Evolutionary conservation across 2,329 filamentous ascomycete species (phyloP), one percentile per base, ranked within the genome.

Genomic region (Ascochyta clinopodiicola): DNA sequence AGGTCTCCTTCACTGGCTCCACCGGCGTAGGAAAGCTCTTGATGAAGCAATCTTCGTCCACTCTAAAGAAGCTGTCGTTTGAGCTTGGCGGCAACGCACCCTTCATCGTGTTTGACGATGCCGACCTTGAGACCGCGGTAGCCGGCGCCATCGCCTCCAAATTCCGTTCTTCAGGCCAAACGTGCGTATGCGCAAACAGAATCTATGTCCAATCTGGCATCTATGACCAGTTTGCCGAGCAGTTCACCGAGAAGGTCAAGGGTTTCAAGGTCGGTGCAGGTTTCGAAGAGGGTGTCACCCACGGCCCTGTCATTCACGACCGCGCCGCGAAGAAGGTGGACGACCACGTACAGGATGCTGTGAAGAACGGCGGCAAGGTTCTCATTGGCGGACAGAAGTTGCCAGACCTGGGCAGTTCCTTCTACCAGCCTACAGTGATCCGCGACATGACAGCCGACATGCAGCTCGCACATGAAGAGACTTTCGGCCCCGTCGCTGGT

Each of bases 31-130:
- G 86, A 22, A 86, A 83, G 63, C 78, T 97, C 78, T 85, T 99
- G 50, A 96, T 97, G 92, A 90, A 90, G 80, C 93, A 97, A 77
- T 88, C 89, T 10, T 86, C 92, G 0, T 84, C 85, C 36, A 96
- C 92, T 0, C 79, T 92, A 25, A 98, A 98, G 84, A 91, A 91
- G 72, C 81, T 91, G 1, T 95, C 91, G 0, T 90, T 96, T 75
- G 94, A 98, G 75, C 88, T 98, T 1, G 94, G 94, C 50, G 95
- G 94, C 43, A 98, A 98, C 74, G 91, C 94, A 0, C 94, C 94
- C 1, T 96, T 97, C 74, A 97, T 98, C 63, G 92, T 98, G 31
- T 98, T 98, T 71, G 92, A 98, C 70, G 94, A 98, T 70, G 91
- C 94, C 19, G 91, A 98, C 71, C 79, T 98, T 19, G 93, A 97